These are phyloP conservation scores for Pseudozyma pruni DNA, from an alignment of 1,284 basidiomycete species.

Conservation along the genomic window DNA sequence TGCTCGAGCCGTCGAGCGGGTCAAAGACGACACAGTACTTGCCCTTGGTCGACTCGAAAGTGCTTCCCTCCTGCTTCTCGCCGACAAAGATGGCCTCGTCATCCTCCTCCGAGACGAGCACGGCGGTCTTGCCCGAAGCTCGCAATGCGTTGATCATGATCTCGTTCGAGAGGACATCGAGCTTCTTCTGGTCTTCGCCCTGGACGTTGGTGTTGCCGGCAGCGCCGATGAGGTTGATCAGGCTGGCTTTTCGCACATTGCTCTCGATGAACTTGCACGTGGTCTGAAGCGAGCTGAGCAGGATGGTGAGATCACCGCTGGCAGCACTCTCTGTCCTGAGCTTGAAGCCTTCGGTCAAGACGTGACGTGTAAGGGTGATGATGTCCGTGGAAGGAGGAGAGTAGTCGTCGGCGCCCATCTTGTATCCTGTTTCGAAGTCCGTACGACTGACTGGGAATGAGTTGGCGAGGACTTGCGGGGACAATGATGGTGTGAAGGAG, in stretches of 20 bases:
- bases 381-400: slow-evolving; percentile 60
- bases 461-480: neutral
- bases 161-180: slow-evolving; percentile 96
- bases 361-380: slow-evolving; percentile 67
- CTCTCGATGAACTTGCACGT: slow-evolving; percentile 76
- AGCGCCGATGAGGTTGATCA: slow-evolving; percentile 79
- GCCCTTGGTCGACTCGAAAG: slow-evolving; percentile 60
- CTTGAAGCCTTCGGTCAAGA: slow-evolving; percentile 62
- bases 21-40: slow-evolving; percentile 95
- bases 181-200: slow-evolving; percentile 99
- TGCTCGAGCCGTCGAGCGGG: slow-evolving; percentile 95
- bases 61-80: slow-evolving; percentile 70
- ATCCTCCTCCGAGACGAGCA: slow-evolving; percentile 95
- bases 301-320: slow-evolving; percentile 87
- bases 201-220: slow-evolving; percentile 96
- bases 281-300: slow-evolving; percentile 94
- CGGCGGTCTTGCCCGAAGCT: slow-evolving; percentile 92
- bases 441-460: neutral
- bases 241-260: no score
- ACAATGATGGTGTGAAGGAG: slow-evolving; percentile 2
- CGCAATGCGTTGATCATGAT: slow-evolving; percentile 95
- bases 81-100: slow-evolving; percentile 89
- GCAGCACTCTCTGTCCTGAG: slow-evolving; percentile 47
- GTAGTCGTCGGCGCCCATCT: slow-evolving; percentile 55
- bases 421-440: slow-evolving; percentile 2